Base-by-base conservation (phyloP, 495 filamentous ascomycete species). In the Aspergillus ostianus region DNA sequence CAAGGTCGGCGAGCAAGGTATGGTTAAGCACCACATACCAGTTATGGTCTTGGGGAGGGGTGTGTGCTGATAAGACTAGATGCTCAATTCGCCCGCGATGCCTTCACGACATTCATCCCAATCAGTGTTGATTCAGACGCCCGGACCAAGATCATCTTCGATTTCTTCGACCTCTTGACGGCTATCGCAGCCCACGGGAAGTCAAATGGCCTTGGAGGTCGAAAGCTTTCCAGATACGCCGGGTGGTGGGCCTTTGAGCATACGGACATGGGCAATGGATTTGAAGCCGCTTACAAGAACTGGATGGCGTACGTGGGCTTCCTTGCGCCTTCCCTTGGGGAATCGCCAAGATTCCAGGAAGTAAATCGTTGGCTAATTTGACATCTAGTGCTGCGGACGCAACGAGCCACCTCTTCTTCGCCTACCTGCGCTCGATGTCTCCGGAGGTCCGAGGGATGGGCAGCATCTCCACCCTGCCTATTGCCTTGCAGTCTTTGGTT, bases 201-300 rank as follows among this genome's bases (percentile, higher is more conserved):
- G 75, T 87, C 82, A 13, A 98, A 98, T 75, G 94, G 94, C 9
- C 82, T 98, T 59, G 91, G 92, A 53, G 94, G 95, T 6, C 84
- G 95, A 51, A 98, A 98, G 72, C 81, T 98, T 41, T 98, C 94
- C 6, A 83, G 94, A 58, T 89, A 97, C 77, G 94, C 95, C 29
- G 92, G 93, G 57, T 98, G 94, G 94, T 98, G 94, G 94, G 93
- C 94, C 0, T 98, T 98, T 73, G 95, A 97, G 67, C 90, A 94
- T 63, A 82, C 72, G 13, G 93, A 98, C 66, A 81, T 81, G 10
- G 89, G 87, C 52, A 93, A 87, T 73, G 95, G 95, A n/a, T 98
- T 98, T 67, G 93, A 98, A 55, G 91, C 90, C 45, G 91, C 93
- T 21, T 98, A 98, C 74, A 91, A 87, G 65, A 84, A 84, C 18